phyloP scores from a whole-genome alignment of 306 rosid genomes.

The Castanea mollissima region DNA sequence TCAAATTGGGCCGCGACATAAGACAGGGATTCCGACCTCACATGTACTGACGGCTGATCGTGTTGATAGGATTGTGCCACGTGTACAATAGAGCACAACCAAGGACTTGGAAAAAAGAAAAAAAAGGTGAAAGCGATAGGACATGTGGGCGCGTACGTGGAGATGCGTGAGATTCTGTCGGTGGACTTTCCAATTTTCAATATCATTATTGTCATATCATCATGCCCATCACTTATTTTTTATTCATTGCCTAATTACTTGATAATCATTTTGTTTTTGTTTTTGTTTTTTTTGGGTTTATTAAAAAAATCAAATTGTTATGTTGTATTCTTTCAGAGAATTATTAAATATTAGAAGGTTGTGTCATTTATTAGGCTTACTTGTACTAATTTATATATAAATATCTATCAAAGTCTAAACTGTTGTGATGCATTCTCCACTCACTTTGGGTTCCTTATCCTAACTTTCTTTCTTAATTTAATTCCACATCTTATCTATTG shows the following conservation, averaged over 20 bases:
- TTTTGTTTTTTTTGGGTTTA: neutral
- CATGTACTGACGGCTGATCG: neutral
- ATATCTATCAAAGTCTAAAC: no score
- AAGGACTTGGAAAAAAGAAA: neutral
- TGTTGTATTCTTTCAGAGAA: neutral
- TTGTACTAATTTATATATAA: no score
- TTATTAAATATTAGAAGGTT: neutral
- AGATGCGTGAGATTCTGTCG: slow-evolving; percentile 24
- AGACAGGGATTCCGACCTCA: neutral
- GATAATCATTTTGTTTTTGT: neutral
- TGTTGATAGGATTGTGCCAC: neutral
- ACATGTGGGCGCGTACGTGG: slow-evolving; percentile 10
- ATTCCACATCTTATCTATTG: no score
- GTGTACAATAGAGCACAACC: neutral
- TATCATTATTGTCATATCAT: slow-evolving; percentile 3
- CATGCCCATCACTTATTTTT: neutral
- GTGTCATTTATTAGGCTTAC: neutral
- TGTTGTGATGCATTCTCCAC: no score
- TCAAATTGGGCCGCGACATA: neutral
- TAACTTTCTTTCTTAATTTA: no score
- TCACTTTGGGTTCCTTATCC: no score
- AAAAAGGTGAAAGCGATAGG: neutral
- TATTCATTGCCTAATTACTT: neutral
- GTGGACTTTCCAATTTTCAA: slow-evolving; percentile 3
- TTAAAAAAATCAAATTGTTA: neutral